Evolutionary conservation across 495 filamentous ascomycete genomes (phyloP), one percentile per base, ranked within the genome.

Genomic region (Xylaria scruposa): DNA sequence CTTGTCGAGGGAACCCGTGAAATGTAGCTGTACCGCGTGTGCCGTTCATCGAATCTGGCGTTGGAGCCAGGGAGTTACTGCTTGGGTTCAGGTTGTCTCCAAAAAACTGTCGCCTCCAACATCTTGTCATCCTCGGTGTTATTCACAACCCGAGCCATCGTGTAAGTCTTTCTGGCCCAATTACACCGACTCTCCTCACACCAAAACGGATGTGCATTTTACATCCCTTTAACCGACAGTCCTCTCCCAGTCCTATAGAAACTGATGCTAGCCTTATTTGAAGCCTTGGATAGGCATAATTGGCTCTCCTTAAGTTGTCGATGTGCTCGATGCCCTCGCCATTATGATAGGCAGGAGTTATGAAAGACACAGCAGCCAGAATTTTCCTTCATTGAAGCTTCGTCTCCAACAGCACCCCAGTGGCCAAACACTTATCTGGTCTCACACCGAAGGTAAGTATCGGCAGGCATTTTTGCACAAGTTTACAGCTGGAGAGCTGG

Each of bases 131-230:
- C 31, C 4, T 67, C 64, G 64, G 47, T 13, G 5, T 56, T 21
- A 15, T 56, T 26, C 21, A 31, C 12, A 44, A 19, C 65, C 65
- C 65, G 49, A 56, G 49, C n/a, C 42, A 49, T 38, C 33, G 12
- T 56, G 65, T 56, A 56, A 54, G 68, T 70, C 33, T n/a, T n/a
- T 36, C 46, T 53, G 17, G 46, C 8, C 68, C 68, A 70, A 70
- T 70, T 56, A 36, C 68, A 70, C 10, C 31, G 17, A 26, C 36
- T 1, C 36, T 64, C 56, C 47, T 64, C 24, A 53, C 68, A 70
- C 36, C 36, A 44, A 19, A n/a, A 40, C 3, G 38, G n/a, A 67
- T 13, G 9, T 46, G 53, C n/a, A 36, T 24, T 68, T 59, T 12
- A 36, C 21, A 19, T 26, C 38, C 53, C 42, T 54, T 36, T 36